phyloP scores from a whole-genome alignment of 371 early-diverging fungal species.

The Mucor mucedo region DNA sequence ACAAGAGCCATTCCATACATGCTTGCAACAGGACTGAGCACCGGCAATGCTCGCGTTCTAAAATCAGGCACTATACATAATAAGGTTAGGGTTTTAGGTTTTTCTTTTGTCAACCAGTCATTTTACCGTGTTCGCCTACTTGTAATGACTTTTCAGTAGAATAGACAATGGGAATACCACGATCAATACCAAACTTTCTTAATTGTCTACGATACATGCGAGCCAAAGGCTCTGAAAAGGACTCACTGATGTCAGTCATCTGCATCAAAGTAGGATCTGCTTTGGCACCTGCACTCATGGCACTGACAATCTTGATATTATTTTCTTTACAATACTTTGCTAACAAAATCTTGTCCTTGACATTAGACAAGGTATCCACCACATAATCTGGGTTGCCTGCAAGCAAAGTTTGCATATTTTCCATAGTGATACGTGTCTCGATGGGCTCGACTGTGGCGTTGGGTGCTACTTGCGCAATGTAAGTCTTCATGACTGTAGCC shows the following conservation, averaged over 20 bases:
- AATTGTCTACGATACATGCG: conserved; percentile 82
- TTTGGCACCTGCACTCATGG: conserved; percentile 95
- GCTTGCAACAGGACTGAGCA: conserved; percentile 87
- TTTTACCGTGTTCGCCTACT: conserved; percentile 2
- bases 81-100: background rate
- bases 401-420: conserved; percentile 67
- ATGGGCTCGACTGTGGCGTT: conserved; percentile 76
- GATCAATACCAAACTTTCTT: conserved; percentile 70
- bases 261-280: conserved; percentile 93
- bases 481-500: conserved; percentile 71
- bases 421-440: conserved; percentile 67
- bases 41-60: conserved; percentile 79
- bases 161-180: conserved; percentile 86
- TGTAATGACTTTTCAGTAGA: conserved; percentile 83
- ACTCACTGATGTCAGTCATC: conserved; percentile 89
- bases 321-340: conserved; percentile 81
- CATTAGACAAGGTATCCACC: conserved; percentile 90
- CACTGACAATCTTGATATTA: conserved; percentile 76
- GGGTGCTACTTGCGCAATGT: conserved; percentile 77
- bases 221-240: conserved; percentile 90
- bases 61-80: conserved; percentile 71
- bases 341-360: conserved; percentile 87
- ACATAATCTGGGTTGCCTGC: conserved; percentile 72
- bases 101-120: background rate
- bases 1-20: conserved; percentile 93